These are phyloP conservation scores for Naganishia antarctica DNA, from an alignment of 768 basidiomycete species.

Conservation along the genomic window DNA sequence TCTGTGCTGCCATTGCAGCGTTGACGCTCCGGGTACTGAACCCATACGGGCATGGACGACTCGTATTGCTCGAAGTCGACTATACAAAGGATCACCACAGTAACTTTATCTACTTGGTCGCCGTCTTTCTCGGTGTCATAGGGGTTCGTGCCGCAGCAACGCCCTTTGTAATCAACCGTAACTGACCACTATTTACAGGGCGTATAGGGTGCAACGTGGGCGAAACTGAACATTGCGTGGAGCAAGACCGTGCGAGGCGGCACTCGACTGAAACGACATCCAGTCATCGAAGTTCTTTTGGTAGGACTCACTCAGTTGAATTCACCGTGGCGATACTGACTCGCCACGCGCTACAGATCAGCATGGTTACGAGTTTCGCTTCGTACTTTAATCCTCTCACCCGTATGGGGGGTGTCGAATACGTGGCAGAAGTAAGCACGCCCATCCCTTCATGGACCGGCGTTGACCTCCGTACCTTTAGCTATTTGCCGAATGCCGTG, in stretches of 20 bases:
- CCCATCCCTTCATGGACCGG: neutral
- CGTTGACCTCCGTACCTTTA: constrained; percentile 22
- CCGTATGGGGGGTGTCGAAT: constrained; percentile 90
- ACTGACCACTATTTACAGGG: constrained; percentile 56
- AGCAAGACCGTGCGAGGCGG: constrained; percentile 71
- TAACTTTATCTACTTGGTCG: constrained; percentile 68
- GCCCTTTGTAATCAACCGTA: neutral
- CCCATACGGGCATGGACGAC: constrained; percentile 90
- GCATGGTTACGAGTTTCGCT: constrained; percentile 66
- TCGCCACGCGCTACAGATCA: constrained; percentile 56
- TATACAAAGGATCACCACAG: constrained; percentile 79
- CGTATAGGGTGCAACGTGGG: constrained; percentile 68
- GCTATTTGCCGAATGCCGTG: constrained; percentile 67
- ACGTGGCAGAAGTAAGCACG: constrained; percentile 73
- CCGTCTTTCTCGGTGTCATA: constrained; percentile 67
- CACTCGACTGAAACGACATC: constrained; percentile 74
- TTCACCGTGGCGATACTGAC: neutral
- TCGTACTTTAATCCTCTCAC: constrained; percentile 86
- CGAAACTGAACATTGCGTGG: constrained; percentile 78
- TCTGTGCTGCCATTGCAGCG: constrained; percentile 79
- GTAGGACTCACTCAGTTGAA: constrained; percentile 52
- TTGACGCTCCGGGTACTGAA: constrained; percentile 75
- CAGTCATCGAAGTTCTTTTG: constrained; percentile 73
- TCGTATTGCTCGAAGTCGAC: constrained; percentile 59
- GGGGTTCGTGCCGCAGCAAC: constrained; percentile 58